Base-by-base conservation (phyloP, 208 protist genomes). In the Leishmania arabica region DNA sequence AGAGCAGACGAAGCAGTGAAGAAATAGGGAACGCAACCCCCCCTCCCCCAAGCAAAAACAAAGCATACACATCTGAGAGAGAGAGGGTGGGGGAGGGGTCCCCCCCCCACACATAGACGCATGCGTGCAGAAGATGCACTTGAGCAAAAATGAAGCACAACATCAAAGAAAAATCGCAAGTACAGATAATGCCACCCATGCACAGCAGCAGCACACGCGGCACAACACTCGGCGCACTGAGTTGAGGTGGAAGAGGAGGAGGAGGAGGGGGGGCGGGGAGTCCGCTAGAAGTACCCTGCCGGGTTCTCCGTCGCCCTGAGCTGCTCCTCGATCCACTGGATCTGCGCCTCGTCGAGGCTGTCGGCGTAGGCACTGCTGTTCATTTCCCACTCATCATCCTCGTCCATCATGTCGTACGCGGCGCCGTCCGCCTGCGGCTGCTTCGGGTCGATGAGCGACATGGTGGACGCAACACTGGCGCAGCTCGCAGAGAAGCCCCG, bases 301-400 rank as follows among this genome's bases (percentile, higher is more conserved):
- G 91, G 88, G 77, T 91, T 92, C 66, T 95, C 90, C 69, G 83
- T 91, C 3, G 90, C 89, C 21, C 75, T 81, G 34, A 95, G 84
- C 79, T 95, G 92, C 78, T 93, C 89, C 68, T 95, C 92, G 47
- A 95, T 93, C 92, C 92, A 95, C 87, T 89, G 83, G 51, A 91
- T 80, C 80, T 95, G 90, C 62, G 82, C 90, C 60, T 95, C 92
- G 56, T 95, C 92, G 47, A 94, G 82, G 73, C 92, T 95, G 77
- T 95, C 92, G 65, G 91, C 92, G 85, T 95, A 93, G 51, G 92
- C 90, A 65, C 92, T 93, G 85, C 92, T 95, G 81, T 92, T 92
- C 74, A 92, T 87, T 75, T 95, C 89, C 90, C 92, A 95, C 27
- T 91, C 81, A 56, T 85, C 77, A 17, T 80, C 79, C 60, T 66